phyloP scores from a whole-genome alignment of 2,329 filamentous ascomycete species.

The Hyphodiscus sp. region DNA sequence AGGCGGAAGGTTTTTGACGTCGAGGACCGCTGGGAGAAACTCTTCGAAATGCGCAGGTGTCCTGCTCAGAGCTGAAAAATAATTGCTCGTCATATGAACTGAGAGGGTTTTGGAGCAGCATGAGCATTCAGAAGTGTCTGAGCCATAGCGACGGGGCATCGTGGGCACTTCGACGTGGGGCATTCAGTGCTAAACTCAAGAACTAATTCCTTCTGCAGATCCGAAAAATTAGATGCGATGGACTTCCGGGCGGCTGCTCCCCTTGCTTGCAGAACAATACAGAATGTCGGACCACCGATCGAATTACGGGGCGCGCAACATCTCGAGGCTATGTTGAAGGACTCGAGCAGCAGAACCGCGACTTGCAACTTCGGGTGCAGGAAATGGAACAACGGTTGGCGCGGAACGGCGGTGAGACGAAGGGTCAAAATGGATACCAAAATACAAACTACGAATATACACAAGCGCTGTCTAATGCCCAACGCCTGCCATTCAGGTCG shows the following conservation, averaged over 20 bases:
- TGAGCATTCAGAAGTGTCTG: no score
- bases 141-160: no score
- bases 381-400: slow-evolving; percentile 62
- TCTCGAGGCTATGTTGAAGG: slow-evolving; percentile 72
- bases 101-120: no score
- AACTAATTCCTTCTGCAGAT: slow-evolving; percentile 42
- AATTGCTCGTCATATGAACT: no score
- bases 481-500: not conserved
- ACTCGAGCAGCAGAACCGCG: slow-evolving; percentile 65
- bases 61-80: no score
- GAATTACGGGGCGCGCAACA: slow-evolving; percentile 75
- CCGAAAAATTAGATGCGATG: slow-evolving; percentile 84
- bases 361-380: slow-evolving; percentile 58
- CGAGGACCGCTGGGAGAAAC: no score
- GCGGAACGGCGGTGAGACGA: slow-evolving; percentile 54
- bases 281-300: slow-evolving; percentile 76
- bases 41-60: no score
- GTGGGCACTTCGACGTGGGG: no score
- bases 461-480: slow-evolving; percentile 2
- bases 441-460: slow-evolving; percentile 16
- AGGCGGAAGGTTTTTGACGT: no score
- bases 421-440: slow-evolving; percentile 34
- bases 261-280: slow-evolving; percentile 71
- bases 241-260: slow-evolving; percentile 71
- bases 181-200: slow-evolving; percentile 3